Base-by-base conservation (phyloP, 805 yeast species). In the Starmera amethionina region DNA sequence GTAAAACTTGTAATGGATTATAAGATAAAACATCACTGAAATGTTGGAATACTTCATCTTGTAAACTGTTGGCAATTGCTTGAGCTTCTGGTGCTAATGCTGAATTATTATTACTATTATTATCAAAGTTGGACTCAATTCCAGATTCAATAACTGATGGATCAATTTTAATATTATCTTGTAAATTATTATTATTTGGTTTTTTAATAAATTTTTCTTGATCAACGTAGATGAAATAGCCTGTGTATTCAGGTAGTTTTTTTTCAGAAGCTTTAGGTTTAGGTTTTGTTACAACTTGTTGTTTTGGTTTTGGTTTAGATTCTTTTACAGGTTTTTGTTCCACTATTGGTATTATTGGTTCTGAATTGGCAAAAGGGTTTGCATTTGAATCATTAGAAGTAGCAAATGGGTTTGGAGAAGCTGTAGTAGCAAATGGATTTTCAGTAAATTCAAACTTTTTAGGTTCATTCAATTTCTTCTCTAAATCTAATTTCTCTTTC, bases 1-100 rank as follows among this genome's bases (percentile, higher is more conserved):
- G 72, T 30, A 93, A 65, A 3, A 93, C 85, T 62, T 93, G 98
- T 3, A 71, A 68, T 4, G 97, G 89, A 54, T 93, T 93, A 53
- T 82, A 82, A 11, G 82, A 81, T 11, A 85, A 82, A 2, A 77
- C 67, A 40, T 76, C 80, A 27, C 85, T 73, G 58, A 93, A 93
- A 44, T 78, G 73, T 54, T 84, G 86, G 60, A 93, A 93, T 7
- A 73, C 74, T 42, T 75, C 76, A 45, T 84, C 83, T 37, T 52
- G 52, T 40, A 82, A 60, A 62, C 78, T 66, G 39, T 67, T 70
- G 2, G 77, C 64, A 14, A 78, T 59, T 34, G 68, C 68, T 42
- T 71, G 75, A 1, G 69, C 59, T 37, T 74, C 70, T 22, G 72
- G 68, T 41, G 59, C 64, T 36, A 59, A 34, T 29, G 49, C 54